Base-by-base conservation (phyloP, 2,329 filamentous ascomycete species). In the Helminthosporium solani region DNA sequence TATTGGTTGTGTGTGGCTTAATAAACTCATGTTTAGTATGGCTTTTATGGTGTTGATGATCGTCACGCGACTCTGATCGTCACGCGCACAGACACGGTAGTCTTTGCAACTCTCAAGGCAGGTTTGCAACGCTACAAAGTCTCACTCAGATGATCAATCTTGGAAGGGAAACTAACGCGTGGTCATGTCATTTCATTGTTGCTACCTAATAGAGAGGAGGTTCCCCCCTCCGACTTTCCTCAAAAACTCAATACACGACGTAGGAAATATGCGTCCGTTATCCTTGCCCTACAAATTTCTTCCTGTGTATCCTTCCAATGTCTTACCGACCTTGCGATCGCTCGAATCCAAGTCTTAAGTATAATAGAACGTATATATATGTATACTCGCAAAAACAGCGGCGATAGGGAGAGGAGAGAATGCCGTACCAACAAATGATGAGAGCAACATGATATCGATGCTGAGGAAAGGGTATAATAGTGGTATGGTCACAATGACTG, bases 391-490 rank as follows among this genome's bases (percentile, higher is more conserved):
- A 5, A 18, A 7, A 5, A 33, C 6, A 7, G 31, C 12, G 31
- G 19, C 3, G 33, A 35, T 8, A 35, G 33, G 35, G 34, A 43
- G 35, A 38, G 33, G 27, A 51, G 5, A 41, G 40, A 50, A 49
- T 49, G 33, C 41, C 16, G 47, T 43, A 39, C 39, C 44, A 46
- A 35, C 14, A 21, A 38, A 28, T 39, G 44, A n/a, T n/a, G n/a
- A n/a, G n/a, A 31, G 33, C 33, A 14, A 35, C 21, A 23, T 7
- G 20, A 31, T 31, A 30, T 20, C 37, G 44, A 39, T 39, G 40
- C 37, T 21, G 39, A 41, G 44, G 33, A 47, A 60, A 64, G 61
- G 61, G 61, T 64, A 65, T 65, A 62, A 58, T 59, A 50, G 42
- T 47, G 52, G 28, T 31, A 12, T 12, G 3, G 54, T 60, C 49